phyloP scores from a whole-genome alignment of 2,329 filamentous ascomycete genomes.

The Talaromyces albobiverticillius region DNA sequence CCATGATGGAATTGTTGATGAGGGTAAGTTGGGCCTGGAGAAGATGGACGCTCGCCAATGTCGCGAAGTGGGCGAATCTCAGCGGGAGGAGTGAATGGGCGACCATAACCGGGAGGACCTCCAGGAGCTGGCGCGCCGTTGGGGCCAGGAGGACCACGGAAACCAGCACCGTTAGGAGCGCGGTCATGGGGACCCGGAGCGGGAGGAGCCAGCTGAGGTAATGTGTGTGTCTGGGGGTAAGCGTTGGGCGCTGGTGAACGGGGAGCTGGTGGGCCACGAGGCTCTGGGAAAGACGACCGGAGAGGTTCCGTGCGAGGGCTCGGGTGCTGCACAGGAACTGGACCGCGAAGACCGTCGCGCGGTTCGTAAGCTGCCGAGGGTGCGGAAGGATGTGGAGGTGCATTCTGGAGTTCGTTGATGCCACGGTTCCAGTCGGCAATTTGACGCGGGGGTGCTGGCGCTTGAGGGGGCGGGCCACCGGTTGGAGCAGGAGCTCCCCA shows the following conservation, averaged over 20 bases:
- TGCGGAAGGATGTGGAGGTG: conserved; percentile 50
- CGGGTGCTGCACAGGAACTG: conserved; percentile 66
- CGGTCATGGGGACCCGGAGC: conserved; percentile 43
- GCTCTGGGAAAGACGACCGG: conserved; percentile 66
- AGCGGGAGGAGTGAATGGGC: conserved; percentile 73
- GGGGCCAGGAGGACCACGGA: conserved; percentile 51
- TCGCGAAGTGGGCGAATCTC: conserved; percentile 82
- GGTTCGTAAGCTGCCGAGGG: conserved; percentile 78
- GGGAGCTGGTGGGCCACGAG: conserved; percentile 53
- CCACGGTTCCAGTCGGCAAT: conserved; percentile 62
- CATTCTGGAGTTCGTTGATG: conserved; percentile 72
- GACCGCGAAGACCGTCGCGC: conserved; percentile 71
- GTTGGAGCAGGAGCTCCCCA: conserved; percentile 73
- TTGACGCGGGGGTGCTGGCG: conserved; percentile 63
- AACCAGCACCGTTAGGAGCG: conserved; percentile 28
- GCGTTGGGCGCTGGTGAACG: conserved; percentile 57
- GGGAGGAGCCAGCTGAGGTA: conserved; percentile 51
- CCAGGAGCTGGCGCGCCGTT: conserved; percentile 52
- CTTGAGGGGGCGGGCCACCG: conserved; percentile 49
- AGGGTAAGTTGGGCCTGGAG: conserved; percentile 82
- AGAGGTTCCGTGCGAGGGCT: conserved; percentile 74
- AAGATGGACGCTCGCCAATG: conserved; percentile 68
- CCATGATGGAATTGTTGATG: conserved; percentile 79
- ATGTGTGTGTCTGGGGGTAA: conserved; percentile 49
- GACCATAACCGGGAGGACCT: conserved; percentile 71